phyloP scores from a whole-genome alignment of 768 basidiomycete species.

The Filobasidium wieringae region DNA sequence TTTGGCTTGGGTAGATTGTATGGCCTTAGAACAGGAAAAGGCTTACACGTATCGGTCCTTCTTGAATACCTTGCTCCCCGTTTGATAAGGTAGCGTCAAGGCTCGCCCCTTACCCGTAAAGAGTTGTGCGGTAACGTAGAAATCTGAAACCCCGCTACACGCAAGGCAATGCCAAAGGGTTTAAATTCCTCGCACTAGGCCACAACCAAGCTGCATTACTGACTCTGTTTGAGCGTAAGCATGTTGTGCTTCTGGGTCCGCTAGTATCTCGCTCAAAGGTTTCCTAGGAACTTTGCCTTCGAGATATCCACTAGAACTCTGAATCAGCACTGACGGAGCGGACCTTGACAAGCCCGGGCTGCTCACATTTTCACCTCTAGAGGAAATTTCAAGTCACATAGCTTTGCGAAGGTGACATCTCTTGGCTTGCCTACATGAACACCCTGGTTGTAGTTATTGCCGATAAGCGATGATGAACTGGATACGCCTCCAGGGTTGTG shows the following conservation, averaged over 20 bases:
- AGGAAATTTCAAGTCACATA: constrained; percentile 75
- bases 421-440: constrained; percentile 42
- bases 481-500: too few relatives aligned
- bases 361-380: constrained; percentile 49
- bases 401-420: constrained; percentile 84
- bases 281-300: constrained; percentile 66
- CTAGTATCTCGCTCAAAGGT: constrained; percentile 66
- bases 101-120: constrained; percentile 78
- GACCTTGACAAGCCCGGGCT: too few relatives aligned
- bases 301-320: constrained; percentile 39
- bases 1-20: neutral
- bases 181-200: constrained; percentile 16
- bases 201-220: too few relatives aligned
- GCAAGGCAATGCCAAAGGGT: constrained; percentile 8
- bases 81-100: constrained; percentile 78
- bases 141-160: constrained; percentile 70
- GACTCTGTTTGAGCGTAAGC: constrained; percentile 65
- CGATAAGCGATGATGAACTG: too few relatives aligned
- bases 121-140: constrained; percentile 86
- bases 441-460: too few relatives aligned
- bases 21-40: neutral
- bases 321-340: neutral
- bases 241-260: constrained; percentile 68
- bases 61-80: constrained; percentile 56
- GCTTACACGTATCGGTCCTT: constrained; percentile 8